Evolutionary conservation across 2,329 filamentous ascomycete genomes (phyloP), one percentile per base, ranked within the genome.

Genomic region (Cercospora sp.): DNA sequence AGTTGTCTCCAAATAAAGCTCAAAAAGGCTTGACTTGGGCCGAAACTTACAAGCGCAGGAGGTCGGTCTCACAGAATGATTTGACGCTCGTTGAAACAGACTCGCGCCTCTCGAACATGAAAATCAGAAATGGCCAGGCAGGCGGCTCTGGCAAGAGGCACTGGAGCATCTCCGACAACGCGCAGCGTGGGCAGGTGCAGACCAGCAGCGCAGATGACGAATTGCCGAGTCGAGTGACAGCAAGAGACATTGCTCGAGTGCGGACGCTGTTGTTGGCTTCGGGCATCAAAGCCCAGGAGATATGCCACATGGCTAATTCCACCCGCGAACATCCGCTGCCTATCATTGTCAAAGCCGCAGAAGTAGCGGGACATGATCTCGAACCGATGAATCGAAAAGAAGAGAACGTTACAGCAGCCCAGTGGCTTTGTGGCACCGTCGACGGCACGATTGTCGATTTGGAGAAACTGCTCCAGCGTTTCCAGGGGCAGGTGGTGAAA

Each of bases 261-360:
- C 87, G 89, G 66, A 87, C 92, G 0, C 84, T 96, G 8, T 87
- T 97, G 49, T 83, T 97, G 24, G 91, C 90, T 70, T 92, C 93
- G 0, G 94, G 93, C n/a, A 89, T 97, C 76, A 97, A 96, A 80
- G 94, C 94, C 0, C 89, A 89, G 75, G 92, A 95, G 76, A 91
- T 97, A 65, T 85, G 85, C 30, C 86, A 89, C 3, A 87, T 90
- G 58, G 89, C 90, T 3, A 81, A 89, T 55, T 83, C 84, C 40
- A 71, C 77, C 0, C 78, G 78, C 13, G 69, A 74, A 57, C 61
- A 77, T 24, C 72, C 77, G 3, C 72, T 79, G 0, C 63, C 69
- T 3, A 81, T 81, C 55, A 79, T 83, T 40, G 77, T 58, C 9
- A 74, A 77, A 9, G 81, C 81, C 2, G 79, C 73, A 16, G 68